Evolutionary conservation across 805 yeast species (phyloP).

Genomic region (Metschnikowia reukaufii): DNA sequence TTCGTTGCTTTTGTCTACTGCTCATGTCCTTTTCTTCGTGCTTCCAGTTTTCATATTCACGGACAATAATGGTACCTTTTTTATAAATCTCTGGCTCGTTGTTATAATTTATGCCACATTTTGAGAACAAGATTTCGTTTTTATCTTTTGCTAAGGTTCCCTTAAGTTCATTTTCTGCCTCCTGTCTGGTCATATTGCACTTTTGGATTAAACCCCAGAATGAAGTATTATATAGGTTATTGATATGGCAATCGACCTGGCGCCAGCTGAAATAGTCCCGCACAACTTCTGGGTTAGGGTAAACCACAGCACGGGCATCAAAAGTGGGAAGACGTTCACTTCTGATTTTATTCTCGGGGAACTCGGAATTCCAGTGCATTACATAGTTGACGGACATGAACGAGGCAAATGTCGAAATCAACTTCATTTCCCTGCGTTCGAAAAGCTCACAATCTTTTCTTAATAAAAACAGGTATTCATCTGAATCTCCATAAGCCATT

Average conservation of each 20-base stretch:
- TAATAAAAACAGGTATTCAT: conserved; percentile 85
- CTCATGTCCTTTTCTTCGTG: conserved; percentile 19
- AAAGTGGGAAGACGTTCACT: conserved; percentile 72
- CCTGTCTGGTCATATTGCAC: conserved; percentile 70
- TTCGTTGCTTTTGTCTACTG: conserved; percentile 51
- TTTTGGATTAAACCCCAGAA: conserved; percentile 82
- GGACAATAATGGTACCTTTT: conserved; percentile 70
- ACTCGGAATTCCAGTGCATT: conserved; percentile 60
- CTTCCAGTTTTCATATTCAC: conserved; percentile 42
- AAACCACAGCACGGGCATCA: conserved; percentile 86
- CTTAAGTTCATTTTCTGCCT: conserved; percentile 72
- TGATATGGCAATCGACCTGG: conserved; percentile 95
- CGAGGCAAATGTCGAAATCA: conserved; percentile 79
- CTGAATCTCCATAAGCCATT: conserved; percentile 92
- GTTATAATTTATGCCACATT: conserved; percentile 85
- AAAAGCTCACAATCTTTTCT: conserved; percentile 63
- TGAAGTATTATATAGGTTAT: conserved; percentile 87
- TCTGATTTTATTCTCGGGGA: conserved; percentile 50
- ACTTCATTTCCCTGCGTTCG: conserved; percentile 80
- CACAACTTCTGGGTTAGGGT: conserved; percentile 62
- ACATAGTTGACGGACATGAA: conserved; percentile 77
- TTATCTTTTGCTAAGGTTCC: conserved; percentile 86
- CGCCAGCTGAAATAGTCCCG: conserved; percentile 92
- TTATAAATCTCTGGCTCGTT: conserved; percentile 84
- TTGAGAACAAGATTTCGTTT: conserved; percentile 77